A percentile compares a stretch with the other conserved stretches of the same genome.
phyloP scores from a whole-genome alignment of 495 filamentous ascomycete species.

The Penicillium alfredii region DNA sequence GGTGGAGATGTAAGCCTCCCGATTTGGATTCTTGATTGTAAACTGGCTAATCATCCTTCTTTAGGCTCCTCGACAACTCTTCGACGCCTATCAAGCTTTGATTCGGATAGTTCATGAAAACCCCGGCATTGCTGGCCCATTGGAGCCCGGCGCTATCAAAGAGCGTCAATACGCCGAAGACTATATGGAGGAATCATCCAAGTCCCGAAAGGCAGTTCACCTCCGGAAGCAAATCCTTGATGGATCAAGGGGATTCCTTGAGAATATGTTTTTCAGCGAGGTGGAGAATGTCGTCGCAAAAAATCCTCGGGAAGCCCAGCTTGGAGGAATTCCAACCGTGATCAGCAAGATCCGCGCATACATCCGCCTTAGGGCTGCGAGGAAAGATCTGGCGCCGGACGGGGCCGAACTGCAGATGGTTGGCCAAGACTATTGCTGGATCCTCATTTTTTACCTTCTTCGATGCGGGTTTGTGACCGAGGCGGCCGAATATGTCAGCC shows the following conservation, averaged over 20 bases:
- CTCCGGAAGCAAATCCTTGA: conserved; percentile 70
- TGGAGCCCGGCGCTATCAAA: conserved; percentile 50
- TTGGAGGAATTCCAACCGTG: conserved; percentile 81
- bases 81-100: conserved; percentile 72
- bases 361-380: conserved; percentile 65
- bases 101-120: conserved; percentile 66
- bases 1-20: conserved; percentile 52
- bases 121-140: conserved; percentile 43
- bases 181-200: conserved; percentile 66
- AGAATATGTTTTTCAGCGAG: conserved; percentile 64
- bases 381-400: conserved; percentile 76
- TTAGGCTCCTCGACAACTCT: conserved; percentile 58
- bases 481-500: conserved; percentile 77
- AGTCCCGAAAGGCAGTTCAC: conserved; percentile 51
- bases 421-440: conserved; percentile 82
- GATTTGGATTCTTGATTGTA: neutral
- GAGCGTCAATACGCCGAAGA: conserved; percentile 70
- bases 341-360: conserved; percentile 89
- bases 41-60: conserved; percentile 11
- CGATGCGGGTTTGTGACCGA: conserved; percentile 77
- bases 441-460: conserved; percentile 86
- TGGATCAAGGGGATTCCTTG: conserved; percentile 69
- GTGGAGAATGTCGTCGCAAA: conserved; percentile 70
- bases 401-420: conserved; percentile 64
- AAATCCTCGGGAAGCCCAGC: conserved; percentile 79